Percentiles rank a stretch among this genome's conserved stretches.
These are phyloP conservation scores for Anthracocystis walkeri DNA, from an alignment of 1,284 basidiomycete genomes.

Conservation along the genomic window DNA sequence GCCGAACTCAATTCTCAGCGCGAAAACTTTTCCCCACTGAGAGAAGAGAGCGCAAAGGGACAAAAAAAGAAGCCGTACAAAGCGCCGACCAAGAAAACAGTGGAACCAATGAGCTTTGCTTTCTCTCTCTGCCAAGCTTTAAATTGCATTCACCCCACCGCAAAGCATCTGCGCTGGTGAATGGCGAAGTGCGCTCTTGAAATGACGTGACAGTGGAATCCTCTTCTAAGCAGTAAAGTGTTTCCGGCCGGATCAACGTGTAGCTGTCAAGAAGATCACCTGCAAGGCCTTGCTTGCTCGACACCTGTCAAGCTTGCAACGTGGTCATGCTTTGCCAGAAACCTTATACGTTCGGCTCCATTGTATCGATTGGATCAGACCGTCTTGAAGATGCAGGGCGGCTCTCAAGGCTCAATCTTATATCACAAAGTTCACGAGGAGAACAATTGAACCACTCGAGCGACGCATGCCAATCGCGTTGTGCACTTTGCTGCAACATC, in stretches of 20 bases:
- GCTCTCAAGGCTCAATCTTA: not conserved
- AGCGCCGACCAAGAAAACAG: slow-evolving; percentile 6
- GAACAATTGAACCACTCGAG: not conserved
- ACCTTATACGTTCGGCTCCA: not conserved
- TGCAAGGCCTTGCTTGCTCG: not conserved
- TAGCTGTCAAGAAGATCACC: slow-evolving; percentile 9
- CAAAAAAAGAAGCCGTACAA: slow-evolving; percentile 9
- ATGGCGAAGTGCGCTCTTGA: not conserved
- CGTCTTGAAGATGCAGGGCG: not conserved
- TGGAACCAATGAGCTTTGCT: slow-evolving; percentile 8
- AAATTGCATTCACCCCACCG: slow-evolving; percentile 1
- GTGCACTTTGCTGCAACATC: not conserved
- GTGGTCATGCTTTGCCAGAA: not conserved
- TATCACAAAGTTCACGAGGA: no score
- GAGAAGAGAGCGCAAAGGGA: no score
- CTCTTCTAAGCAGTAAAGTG: not conserved
- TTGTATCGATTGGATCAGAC: no score
- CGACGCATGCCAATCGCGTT: not conserved
- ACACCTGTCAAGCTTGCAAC: slow-evolving; percentile 3
- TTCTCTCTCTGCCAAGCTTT: not conserved
- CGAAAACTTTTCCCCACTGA: not conserved
- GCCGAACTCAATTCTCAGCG: slow-evolving; percentile 12
- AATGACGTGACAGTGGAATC: not conserved
- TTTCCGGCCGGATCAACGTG: slow-evolving; percentile 6
- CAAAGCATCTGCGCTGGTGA: not conserved